These are phyloP conservation scores for Xylaria sp. DNA, from an alignment of 2,329 filamentous ascomycete species.

Conservation along the genomic window DNA sequence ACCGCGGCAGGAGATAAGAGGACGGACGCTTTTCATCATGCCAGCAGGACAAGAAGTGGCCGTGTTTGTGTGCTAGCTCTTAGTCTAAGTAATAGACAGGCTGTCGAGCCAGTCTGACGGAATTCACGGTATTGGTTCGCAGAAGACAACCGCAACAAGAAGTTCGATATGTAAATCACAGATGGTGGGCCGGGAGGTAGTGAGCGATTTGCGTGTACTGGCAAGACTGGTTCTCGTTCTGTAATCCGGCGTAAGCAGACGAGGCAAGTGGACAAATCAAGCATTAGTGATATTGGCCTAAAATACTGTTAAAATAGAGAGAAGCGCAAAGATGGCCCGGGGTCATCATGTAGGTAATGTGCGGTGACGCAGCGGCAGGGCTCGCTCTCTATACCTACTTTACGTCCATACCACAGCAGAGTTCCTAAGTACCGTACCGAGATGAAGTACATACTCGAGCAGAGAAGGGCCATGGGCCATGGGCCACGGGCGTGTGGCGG, in stretches of 20 bases:
- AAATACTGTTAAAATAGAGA: constrained; percentile 41
- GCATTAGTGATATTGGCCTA: constrained; percentile 36
- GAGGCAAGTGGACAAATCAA: constrained; percentile 44
- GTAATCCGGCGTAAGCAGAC: constrained; percentile 43
- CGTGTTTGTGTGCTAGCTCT: constrained; percentile 39
- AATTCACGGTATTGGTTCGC: constrained; percentile 36
- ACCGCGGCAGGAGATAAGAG: constrained; percentile 43
- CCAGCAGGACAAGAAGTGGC: constrained; percentile 39
- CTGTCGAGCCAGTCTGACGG: constrained; percentile 41
- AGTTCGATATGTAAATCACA: constrained; percentile 26
- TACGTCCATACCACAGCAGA: background rate
- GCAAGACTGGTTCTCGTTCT: constrained; percentile 32
- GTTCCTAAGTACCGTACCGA: background rate
- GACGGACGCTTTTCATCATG: constrained; percentile 5
- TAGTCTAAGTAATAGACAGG: constrained; percentile 25
- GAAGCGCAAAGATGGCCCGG: constrained; percentile 34
- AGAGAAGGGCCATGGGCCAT: no score
- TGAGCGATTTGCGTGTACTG: constrained; percentile 47
- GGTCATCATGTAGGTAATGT: constrained; percentile 33
- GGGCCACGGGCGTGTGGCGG: constrained; percentile 31
- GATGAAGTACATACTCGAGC: constrained; percentile 14
- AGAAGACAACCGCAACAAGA: constrained; percentile 36
- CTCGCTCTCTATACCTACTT: background rate
- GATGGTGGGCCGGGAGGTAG: constrained; percentile 40
- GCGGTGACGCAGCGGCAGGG: constrained; percentile 29